phyloP scores from a whole-genome alignment of 768 basidiomycete species.

The Serendipita sp. region DNA sequence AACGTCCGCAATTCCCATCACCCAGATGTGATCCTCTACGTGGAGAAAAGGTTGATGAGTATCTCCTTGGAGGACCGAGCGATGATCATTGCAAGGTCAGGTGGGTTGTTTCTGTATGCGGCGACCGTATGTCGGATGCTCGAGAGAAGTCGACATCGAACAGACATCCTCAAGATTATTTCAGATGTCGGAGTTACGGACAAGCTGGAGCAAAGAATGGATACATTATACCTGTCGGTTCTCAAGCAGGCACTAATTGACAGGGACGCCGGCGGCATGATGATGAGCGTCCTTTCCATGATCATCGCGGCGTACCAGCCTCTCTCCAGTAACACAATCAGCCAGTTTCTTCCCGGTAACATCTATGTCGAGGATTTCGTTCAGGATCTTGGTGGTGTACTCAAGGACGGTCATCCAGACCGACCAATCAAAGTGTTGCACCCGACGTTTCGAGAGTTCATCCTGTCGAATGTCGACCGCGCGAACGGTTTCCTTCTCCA shows the following conservation, averaged over 20 bases:
- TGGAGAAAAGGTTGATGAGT: neutral
- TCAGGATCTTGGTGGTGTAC: neutral
- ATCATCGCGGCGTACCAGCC: neutral
- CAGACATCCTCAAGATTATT: neutral
- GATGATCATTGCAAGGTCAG: neutral
- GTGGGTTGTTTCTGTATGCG: neutral
- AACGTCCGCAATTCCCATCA: neutral
- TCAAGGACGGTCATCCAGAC: constrained; percentile 1
- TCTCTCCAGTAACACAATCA: neutral
- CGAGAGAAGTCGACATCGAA: neutral
- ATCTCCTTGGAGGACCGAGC: neutral
- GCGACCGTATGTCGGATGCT: neutral
- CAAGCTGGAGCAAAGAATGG: neutral
- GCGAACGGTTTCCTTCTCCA: neutral
- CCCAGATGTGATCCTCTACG: neutral
- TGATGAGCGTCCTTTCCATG: neutral
- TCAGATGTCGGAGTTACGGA: neutral
- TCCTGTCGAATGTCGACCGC: neutral
- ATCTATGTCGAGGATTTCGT: neutral
- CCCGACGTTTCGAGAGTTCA: constrained; percentile 1
- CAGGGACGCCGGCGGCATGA: neutral
- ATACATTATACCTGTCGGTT: neutral
- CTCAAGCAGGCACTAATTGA: neutral
- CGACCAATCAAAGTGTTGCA: constrained; percentile 4
- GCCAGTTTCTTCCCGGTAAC: neutral